Evolutionary conservation across 148 eudicot species (phyloP).

Genomic region (Nepenthes gracilis): DNA sequence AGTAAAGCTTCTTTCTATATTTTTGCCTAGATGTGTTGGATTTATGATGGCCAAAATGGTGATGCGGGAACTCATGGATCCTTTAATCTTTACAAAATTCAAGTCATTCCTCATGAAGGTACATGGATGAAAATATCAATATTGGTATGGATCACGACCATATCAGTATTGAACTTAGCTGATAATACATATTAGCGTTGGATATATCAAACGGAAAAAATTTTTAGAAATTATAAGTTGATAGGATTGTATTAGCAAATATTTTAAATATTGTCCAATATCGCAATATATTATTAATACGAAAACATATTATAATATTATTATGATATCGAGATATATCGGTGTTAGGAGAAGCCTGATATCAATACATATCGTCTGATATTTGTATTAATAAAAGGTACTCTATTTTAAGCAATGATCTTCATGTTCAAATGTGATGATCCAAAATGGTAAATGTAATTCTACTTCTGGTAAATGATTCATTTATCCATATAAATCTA

Average conservation of each 20-base stretch:
- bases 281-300: neutral
- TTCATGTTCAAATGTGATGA: no score
- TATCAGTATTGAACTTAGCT: no score
- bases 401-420: no score
- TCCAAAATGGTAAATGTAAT: no score
- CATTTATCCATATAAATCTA: no score
- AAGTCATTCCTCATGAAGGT: conserved; percentile 88
- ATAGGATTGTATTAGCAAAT: neutral
- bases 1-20: neutral
- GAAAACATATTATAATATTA: no score
- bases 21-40: conserved; percentile 68
- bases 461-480: no score
- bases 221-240: no score
- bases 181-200: no score
- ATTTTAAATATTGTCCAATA: neutral
- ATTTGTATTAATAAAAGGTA: neutral
- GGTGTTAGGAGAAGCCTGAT: neutral
- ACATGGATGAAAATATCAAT: neutral
- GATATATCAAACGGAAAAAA: no score
- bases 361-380: no score
- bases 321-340: neutral
- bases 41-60: conserved; percentile 98
- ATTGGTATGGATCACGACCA: no score
- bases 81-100: conserved; percentile 55
- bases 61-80: conserved; percentile 91